phyloP scores from a whole-genome alignment of 2,329 filamentous ascomycete species.

The Aspergillus unguis region DNA sequence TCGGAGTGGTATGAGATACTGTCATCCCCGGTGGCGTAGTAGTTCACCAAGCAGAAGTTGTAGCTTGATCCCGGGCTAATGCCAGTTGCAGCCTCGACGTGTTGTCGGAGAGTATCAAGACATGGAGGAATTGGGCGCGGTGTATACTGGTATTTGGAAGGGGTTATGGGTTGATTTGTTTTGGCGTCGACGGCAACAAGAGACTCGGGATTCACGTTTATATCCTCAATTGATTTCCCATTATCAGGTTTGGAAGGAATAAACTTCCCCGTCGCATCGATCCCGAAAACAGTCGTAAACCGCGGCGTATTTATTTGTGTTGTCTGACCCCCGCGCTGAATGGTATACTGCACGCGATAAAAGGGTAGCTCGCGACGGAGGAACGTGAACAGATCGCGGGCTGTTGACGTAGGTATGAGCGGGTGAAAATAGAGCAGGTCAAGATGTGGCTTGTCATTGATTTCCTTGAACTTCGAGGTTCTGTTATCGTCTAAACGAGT shows the following conservation, averaged over 20 bases:
- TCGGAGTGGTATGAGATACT: constrained; percentile 79
- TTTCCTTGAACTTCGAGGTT: constrained; percentile 49
- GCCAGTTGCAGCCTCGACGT: constrained; percentile 65
- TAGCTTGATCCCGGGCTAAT: constrained; percentile 48
- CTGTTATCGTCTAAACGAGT: constrained; percentile 19
- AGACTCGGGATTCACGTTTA: neutral
- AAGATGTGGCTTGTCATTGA: constrained; percentile 66
- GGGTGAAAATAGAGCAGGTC: constrained; percentile 74
- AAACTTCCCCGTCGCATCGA: constrained; percentile 64
- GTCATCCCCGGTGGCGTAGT: constrained; percentile 73
- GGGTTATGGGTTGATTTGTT: constrained; percentile 39
- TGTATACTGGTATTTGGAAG: constrained; percentile 54
- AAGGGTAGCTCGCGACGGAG: constrained; percentile 69
- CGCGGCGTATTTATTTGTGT: constrained; percentile 62
- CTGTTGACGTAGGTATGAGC: constrained; percentile 59
- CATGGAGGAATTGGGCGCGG: constrained; percentile 71
- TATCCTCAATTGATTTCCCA: neutral
- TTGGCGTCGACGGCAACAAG: constrained; percentile 41
- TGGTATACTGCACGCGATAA: constrained; percentile 70
- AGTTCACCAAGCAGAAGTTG: constrained; percentile 80
- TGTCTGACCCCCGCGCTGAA: constrained; percentile 62
- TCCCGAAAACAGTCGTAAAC: constrained; percentile 60
- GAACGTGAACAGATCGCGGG: constrained; percentile 64
- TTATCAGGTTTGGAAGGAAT: neutral
- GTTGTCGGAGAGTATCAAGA: constrained; percentile 59